phyloP scores from a whole-genome alignment of 164 flowering plant species.

The Pachysandra terminalis region DNA sequence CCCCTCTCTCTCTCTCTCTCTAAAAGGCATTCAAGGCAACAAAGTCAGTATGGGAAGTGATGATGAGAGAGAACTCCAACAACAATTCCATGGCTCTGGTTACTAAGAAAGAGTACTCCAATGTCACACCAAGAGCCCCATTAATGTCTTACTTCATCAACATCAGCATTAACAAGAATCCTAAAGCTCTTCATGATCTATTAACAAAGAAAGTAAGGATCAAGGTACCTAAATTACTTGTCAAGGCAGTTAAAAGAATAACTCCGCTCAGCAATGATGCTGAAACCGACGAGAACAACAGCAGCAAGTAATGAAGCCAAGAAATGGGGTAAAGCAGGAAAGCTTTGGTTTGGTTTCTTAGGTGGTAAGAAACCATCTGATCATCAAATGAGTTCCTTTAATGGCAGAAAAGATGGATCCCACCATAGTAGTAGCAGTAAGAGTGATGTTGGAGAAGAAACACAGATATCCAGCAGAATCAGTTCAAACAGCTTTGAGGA shows the following conservation, averaged over 20 bases:
- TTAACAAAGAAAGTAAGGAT: not conserved
- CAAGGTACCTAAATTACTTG: not conserved
- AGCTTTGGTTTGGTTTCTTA: too few species aligned
- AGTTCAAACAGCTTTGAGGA: too few species aligned
- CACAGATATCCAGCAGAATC: too few species aligned
- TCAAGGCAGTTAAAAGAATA: not conserved
- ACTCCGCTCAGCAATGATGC: not conserved
- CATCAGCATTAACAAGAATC: not conserved
- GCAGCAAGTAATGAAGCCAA: not conserved
- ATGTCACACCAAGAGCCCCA: not conserved
- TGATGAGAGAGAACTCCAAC: not conserved
- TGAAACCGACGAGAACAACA: not conserved
- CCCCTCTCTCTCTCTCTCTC: too few species aligned
- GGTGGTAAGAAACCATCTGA: too few species aligned
- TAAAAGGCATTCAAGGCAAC: not conserved
- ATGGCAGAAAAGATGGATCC: too few species aligned
- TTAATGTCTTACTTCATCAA: constrained; percentile 3
- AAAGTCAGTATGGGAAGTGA: not conserved
- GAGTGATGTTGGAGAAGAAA: too few species aligned
- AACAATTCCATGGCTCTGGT: not conserved
- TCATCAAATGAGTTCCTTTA: too few species aligned
- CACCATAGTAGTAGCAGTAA: too few species aligned
- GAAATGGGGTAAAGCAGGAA: not conserved
- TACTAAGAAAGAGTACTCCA: not conserved
- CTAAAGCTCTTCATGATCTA: not conserved